These are phyloP conservation scores for Pyrus bretschneideri DNA, from an alignment of 306 rosid species.

Conservation along the genomic window DNA sequence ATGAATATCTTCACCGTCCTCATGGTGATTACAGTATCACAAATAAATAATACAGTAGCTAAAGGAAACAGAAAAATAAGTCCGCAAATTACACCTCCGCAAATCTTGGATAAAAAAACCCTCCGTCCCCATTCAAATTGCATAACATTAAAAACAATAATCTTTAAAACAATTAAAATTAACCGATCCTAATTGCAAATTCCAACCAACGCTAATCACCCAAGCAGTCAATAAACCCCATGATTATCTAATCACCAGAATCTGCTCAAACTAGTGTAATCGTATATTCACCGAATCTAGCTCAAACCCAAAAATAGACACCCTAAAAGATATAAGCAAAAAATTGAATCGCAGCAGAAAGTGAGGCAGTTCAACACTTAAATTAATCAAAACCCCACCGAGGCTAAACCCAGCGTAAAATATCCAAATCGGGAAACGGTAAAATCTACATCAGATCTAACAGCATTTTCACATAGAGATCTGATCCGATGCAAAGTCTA, in stretches of 20 bases:
- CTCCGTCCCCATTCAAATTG: background rate
- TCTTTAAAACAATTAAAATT: background rate
- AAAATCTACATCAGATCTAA: conserved; percentile 43
- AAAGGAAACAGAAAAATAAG: background rate
- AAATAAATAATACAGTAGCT: background rate
- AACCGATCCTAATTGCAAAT: background rate
- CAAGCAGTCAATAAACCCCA: background rate
- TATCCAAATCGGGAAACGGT: conserved; percentile 13
- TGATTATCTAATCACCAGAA: background rate
- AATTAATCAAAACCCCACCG: background rate
- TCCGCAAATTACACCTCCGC: background rate
- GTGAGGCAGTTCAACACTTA: background rate
- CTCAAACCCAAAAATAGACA: background rate
- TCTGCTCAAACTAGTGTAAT: background rate
- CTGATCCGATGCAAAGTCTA: conserved; percentile 14
- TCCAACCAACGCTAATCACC: background rate
- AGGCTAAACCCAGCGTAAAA: background rate
- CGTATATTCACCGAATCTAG: background rate
- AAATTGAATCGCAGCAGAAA: background rate
- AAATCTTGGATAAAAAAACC: background rate
- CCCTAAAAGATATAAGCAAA: too few species aligned
- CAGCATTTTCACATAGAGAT: background rate
- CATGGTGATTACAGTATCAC: background rate
- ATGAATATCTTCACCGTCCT: background rate
- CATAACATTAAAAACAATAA: background rate